A percentile compares a stretch with the other conserved stretches of the same genome.
phyloP scores from a whole-genome alignment of 2,329 filamentous ascomycete genomes.

The Nigrospora oryzae region DNA sequence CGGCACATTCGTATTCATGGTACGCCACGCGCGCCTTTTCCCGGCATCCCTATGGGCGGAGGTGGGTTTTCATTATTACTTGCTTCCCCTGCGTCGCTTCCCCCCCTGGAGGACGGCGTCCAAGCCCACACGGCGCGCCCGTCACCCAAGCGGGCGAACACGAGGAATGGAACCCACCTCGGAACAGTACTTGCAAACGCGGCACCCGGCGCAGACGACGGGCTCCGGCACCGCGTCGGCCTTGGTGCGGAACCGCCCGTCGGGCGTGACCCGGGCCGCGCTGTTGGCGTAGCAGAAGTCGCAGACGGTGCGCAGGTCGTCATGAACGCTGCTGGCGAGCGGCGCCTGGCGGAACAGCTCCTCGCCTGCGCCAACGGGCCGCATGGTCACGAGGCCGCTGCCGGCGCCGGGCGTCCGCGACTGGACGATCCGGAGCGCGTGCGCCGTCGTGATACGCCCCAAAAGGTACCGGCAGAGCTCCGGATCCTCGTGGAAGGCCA shows the following conservation, averaged over 20 bases:
- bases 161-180: neutral
- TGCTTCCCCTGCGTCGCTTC: too few relatives aligned
- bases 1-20: constrained; percentile 20
- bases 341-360: constrained; percentile 1
- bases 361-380: neutral
- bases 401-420: constrained; percentile 1
- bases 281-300: constrained; percentile 2
- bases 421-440: neutral
- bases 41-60: constrained; percentile 16
- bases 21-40: constrained; percentile 16
- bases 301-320: constrained; percentile 1
- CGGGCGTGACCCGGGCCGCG: neutral
- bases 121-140: too few relatives aligned
- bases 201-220: neutral
- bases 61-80: neutral
- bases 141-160: too few relatives aligned
- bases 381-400: neutral
- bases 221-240: neutral
- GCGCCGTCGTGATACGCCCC: neutral
- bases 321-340: neutral
- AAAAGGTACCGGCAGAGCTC: neutral
- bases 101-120: too few relatives aligned
- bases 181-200: constrained; percentile 1
- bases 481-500: neutral
- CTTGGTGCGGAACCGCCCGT: constrained; percentile 1